Evolutionary conservation across 2,329 filamentous ascomycete genomes (phyloP), one percentile per base, ranked within the genome.

Genomic region (Colletotrichum liaoningense): DNA sequence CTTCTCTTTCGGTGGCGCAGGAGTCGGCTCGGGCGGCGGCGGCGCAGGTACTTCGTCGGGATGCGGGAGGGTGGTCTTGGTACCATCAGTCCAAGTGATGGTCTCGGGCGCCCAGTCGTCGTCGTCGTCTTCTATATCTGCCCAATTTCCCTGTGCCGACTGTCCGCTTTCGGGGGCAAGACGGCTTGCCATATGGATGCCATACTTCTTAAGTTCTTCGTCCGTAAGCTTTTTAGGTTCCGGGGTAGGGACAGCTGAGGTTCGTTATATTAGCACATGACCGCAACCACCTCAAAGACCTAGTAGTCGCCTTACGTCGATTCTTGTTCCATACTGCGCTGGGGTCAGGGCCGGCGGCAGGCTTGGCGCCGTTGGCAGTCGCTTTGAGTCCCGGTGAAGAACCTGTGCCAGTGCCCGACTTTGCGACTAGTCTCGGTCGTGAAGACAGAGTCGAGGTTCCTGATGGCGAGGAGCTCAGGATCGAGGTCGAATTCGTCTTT

Each of bases 311-410:
- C 92, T 81, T 89, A 93, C 94, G 93, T 86, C 92, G 89, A 81
- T 97, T 97, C 84, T 95, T 95, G 84, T 97, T 97, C 94, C 94
- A 97, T 54, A 97, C 94, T 66, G 89, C 93, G 81, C 86, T 93
- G 35, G 90, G 88, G 81, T 95, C 93, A 16, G 94, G 93, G 30
- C 90, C 91, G 73, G 88, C 80, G 22, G 88, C 86, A 42, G 88
- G 79, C 75, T 92, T 91, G 64, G 89, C 88, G 74, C 90, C 89
- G 78, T 91, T 92, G 78, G 87, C 77, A 8, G 79, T 78, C 7
- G 80, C 81, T 8, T 83, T 79, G 52, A 84, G 82, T 67, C 86
- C 82, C 7, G 86, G 82, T 19, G 83, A 82, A 22, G 88, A 86
- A 76, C 90, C 90, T 57, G 90, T 82, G 58, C 87, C 89, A 76